Evolutionary conservation across 352 stramenopile species (phyloP).

Genomic region (Phytophthora pistaciae): DNA sequence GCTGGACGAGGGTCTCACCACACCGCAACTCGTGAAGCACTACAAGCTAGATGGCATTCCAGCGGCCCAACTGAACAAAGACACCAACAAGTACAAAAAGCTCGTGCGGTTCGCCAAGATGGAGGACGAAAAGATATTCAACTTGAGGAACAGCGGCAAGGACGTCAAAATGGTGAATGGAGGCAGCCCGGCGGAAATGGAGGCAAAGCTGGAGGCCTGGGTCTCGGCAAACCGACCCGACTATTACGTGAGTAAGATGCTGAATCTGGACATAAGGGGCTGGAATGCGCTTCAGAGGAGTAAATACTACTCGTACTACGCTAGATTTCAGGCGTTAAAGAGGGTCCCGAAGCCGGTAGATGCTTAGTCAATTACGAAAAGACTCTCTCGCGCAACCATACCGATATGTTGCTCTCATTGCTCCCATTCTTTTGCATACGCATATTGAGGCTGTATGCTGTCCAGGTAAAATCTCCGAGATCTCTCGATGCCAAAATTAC

Average conservation of each 20-base stretch:
- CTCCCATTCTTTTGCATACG: no score
- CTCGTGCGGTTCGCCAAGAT: slow-evolving; percentile 21
- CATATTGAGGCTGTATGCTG: no score
- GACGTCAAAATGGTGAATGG: background rate
- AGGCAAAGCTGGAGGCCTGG: slow-evolving; percentile 18
- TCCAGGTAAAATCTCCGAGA: no score
- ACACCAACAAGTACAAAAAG: slow-evolving; percentile 18
- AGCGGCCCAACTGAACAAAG: slow-evolving; percentile 6
- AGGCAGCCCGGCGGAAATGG: slow-evolving; percentile 6
- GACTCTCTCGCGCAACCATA: no score
- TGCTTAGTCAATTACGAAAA: no score
- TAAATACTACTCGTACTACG: slow-evolving; percentile 11
- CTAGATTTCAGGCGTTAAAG: background rate
- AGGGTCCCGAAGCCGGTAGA: no score
- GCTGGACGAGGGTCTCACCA: background rate
- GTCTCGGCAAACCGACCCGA: slow-evolving; percentile 2
- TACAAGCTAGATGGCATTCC: slow-evolving; percentile 9
- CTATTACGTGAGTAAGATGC: slow-evolving; percentile 13
- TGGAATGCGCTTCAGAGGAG: background rate
- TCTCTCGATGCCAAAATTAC: no score
- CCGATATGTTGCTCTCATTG: no score
- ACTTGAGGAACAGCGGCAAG: slow-evolving; percentile 1
- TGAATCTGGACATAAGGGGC: slow-evolving; percentile 6
- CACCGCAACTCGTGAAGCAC: slow-evolving; percentile 1
- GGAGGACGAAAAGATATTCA: slow-evolving; percentile 17